Percentiles rank a stretch among this genome's conserved stretches.
Conservation (phyloP, 768 basidiomycete genomes). For the Trametes cubensis region DNA sequence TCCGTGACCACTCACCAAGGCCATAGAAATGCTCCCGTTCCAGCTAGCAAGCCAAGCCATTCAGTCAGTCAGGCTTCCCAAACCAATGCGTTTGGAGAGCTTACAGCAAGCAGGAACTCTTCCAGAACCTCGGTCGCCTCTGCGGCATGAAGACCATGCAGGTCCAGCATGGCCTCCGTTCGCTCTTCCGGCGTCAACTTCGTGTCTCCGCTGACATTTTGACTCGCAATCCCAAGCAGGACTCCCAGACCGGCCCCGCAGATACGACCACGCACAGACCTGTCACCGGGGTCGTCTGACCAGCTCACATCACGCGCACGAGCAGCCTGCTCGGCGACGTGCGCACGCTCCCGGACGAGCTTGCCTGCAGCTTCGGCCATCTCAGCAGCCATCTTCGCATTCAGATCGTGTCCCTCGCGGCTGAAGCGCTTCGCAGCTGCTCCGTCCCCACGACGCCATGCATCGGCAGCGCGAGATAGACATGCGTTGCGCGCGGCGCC, state of each 20-base stretch:
- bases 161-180: conserved; percentile 82
- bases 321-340: conserved; percentile 76
- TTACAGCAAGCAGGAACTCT: conserved; percentile 82
- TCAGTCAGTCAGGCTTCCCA: not conserved
- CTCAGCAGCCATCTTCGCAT: conserved; percentile 87
- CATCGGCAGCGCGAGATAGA: conserved; percentile 92
- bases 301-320: conserved; percentile 67
- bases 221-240: conserved; percentile 79
- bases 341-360: conserved; percentile 82
- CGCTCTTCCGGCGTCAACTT: conserved; percentile 82
- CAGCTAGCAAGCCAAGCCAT: conserved; percentile 48
- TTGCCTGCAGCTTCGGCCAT: conserved; percentile 83
- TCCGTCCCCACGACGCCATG: conserved; percentile 94
- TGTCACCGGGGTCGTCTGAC: conserved; percentile 85
- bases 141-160: conserved; percentile 92
- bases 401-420: conserved; percentile 91
- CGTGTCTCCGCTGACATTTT: conserved; percentile 51
- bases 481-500: conserved; percentile 94
- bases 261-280: conserved; percentile 68
- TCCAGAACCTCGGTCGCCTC: conserved; percentile 93
- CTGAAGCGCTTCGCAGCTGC: conserved; percentile 95
- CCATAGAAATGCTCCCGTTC: conserved; percentile 90
- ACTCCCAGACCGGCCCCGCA: conserved; percentile 87
- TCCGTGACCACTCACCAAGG: conserved; percentile 54
- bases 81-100: conserved; percentile 37